Base-by-base conservation (phyloP, 2,329 filamentous ascomycete genomes). In the Penicillium freii region DNA sequence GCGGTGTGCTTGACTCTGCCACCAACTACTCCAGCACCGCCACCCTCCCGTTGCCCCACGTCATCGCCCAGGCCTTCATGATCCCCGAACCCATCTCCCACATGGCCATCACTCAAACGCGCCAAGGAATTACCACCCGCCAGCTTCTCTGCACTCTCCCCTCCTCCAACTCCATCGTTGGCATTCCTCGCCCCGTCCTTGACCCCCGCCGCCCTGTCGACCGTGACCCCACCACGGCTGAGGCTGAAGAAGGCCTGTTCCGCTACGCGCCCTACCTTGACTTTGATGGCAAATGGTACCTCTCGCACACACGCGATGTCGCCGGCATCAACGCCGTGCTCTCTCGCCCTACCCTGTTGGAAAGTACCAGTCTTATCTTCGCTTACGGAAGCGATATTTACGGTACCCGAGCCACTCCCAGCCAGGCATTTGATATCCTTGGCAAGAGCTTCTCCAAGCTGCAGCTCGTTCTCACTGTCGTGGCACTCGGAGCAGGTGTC, bases 371-470 rank as follows among this genome's bases (percentile, higher is more conserved):
- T 67, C 74, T 97, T 54, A 83, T 99, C 13, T 88, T 97, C 68
- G 92, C 91, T 0, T 96, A 89, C 69, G 94, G 94, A 4, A 71
- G 75, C 6, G 94, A 99, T 72, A 79, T 97, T 2, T 99, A 95
- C 64, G 92, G 90, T 15, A 93, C 92, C 1, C 82, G 92, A 51
- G 84, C 95, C 11, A 85, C 88, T n/a, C 94, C 94, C 0, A 96
- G 91, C 74, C 86, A 89, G 66, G 84, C 89, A 17, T 99, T 99
- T 74, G 94, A 99, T 77, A 86, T 97, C 42, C 78, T 99, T 17
- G 94, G 92, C 61, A 94, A 92, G 76, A 90, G 91, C 2, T 99
- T 99, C 75, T 94, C 93, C 72, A 97, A 96, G 80, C 71, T 92
- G 55, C 89, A 92, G 66, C 84, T 99, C 70, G 74, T 97, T 38